Evolutionary conservation across 179 eudicot genomes (phyloP).

Genomic region (Beta lomatogona): DNA sequence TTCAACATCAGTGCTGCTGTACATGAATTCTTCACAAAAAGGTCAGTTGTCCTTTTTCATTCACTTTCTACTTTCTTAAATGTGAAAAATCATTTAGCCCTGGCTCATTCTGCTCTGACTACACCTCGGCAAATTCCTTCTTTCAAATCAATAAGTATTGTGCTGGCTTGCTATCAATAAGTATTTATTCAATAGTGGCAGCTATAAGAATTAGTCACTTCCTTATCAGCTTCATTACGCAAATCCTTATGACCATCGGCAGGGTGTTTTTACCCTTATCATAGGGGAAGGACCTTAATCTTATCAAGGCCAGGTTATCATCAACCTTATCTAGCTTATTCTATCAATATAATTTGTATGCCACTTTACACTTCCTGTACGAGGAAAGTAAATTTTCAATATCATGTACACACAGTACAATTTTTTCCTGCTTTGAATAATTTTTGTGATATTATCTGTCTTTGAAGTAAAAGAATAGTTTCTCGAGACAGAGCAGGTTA

Average conservation of each 20-base stretch:
- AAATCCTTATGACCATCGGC: no score
- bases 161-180: not conserved
- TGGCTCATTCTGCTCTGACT: not conserved
- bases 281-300: no score
- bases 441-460: not conserved
- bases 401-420: not conserved
- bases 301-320: no score
- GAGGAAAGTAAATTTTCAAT: not conserved
- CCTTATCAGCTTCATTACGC: no score
- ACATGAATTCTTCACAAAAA: conserved; percentile 73
- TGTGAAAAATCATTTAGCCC: not conserved
- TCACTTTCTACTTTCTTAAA: no score
- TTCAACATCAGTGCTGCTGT: conserved; percentile 54
- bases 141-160: not conserved
- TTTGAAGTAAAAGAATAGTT: not conserved
- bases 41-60: conserved; percentile 58
- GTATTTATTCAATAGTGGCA: no score
- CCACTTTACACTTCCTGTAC: not conserved
- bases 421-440: not conserved
- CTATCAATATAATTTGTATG: not conserved
- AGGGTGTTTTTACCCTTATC: no score
- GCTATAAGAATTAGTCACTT: no score
- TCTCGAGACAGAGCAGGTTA: not conserved
- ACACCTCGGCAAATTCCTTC: not conserved
- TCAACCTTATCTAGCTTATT: no score